Conservation (phyloP, 169 alveolate species). For the Cryptosporidium felis region DNA sequence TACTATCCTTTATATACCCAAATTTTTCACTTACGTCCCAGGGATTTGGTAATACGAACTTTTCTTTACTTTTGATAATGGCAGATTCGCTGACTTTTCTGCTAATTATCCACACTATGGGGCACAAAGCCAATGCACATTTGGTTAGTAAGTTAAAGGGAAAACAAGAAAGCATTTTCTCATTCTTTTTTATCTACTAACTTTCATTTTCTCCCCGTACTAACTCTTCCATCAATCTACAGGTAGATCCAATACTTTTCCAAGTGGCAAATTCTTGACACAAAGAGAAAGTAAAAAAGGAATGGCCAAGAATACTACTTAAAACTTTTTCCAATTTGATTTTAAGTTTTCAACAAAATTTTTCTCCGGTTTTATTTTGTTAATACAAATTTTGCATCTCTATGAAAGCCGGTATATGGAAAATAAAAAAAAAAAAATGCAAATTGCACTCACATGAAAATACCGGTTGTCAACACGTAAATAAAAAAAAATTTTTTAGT, state of each 20-base stretch:
- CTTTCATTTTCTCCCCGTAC: too few species aligned
- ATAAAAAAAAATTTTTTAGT: neutral
- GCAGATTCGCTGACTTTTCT: neutral
- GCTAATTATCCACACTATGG: too few species aligned
- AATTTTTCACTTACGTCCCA: conserved; percentile 5
- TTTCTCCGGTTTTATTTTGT: too few species aligned
- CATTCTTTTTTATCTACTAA: too few species aligned
- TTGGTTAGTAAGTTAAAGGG: too few species aligned
- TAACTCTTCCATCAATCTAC: too few species aligned
- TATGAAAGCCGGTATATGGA: neutral
- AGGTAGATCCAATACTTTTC: too few species aligned
- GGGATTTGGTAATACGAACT: neutral
- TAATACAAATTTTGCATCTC: too few species aligned
- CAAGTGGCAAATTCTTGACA: too few species aligned
- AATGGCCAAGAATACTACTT: neutral
- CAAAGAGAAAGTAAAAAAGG: neutral
- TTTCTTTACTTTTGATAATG: neutral
- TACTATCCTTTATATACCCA: neutral
- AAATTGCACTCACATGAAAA: conserved; percentile 21
- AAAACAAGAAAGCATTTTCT: too few species aligned
- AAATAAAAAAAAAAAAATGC: neutral
- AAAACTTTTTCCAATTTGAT: neutral
- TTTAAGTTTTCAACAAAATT: too few species aligned
- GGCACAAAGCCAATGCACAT: too few species aligned
- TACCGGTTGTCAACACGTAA: conserved; percentile 20